A percentile compares a stretch with the other conserved stretches of the same genome.
Conservation (phyloP, 805 yeast species). For the Ogataea minuta region DNA sequence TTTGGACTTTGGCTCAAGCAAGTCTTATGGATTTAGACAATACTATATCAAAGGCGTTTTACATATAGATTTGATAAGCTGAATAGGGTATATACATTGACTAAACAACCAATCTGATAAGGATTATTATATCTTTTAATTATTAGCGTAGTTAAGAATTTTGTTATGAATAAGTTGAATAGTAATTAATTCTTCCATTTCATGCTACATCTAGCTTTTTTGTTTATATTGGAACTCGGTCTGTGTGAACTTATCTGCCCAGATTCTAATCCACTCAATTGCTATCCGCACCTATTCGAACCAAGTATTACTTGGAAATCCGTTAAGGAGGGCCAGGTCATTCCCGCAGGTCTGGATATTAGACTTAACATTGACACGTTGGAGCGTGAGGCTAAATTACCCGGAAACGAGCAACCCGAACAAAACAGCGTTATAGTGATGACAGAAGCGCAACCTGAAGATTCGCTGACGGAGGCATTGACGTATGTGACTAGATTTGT, state of each 20-base stretch:
- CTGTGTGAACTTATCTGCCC: conserved; percentile 39
- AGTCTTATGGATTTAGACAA: no score
- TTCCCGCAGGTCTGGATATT: conserved; percentile 81
- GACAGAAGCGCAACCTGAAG: conserved; percentile 2
- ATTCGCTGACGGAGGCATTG: conserved; percentile 7
- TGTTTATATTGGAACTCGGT: background rate
- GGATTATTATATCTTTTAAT: no score
- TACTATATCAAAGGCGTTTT: no score
- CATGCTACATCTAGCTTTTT: background rate
- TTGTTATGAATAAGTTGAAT: no score
- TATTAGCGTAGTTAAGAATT: no score
- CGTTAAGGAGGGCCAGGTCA: conserved; percentile 65
- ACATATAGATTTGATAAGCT: no score
- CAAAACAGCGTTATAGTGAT: conserved; percentile 3
- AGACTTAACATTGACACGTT: conserved; percentile 74
- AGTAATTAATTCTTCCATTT: no score
- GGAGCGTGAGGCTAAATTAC: conserved; percentile 62
- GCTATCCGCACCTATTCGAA: conserved; percentile 62
- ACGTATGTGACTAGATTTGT: conserved; percentile 12
- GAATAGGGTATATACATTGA: no score
- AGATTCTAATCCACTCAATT: conserved; percentile 42
- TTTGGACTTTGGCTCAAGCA: no score
- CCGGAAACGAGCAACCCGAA: conserved; percentile 31
- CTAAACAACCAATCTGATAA: no score
- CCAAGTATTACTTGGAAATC: conserved; percentile 70